Conservation (phyloP, 1,284 basidiomycete species). For the Violaceomyces palustris region DNA sequence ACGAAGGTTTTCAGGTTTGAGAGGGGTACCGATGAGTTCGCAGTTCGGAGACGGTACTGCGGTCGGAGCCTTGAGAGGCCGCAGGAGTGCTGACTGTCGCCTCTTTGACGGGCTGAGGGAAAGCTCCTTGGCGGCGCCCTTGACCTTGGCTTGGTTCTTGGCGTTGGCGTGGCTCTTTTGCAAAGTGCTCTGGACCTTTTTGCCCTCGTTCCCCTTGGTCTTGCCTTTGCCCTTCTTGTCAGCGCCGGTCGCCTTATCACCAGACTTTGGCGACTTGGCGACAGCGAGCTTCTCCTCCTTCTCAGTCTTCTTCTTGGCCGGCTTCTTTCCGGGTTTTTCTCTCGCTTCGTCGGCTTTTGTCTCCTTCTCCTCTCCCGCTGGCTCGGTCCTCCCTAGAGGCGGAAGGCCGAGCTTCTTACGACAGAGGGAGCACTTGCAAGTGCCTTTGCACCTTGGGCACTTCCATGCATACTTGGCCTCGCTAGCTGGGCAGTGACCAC, state of each 20-base stretch:
- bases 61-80: slow-evolving; percentile 19
- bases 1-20: slow-evolving; percentile 32
- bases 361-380: no score
- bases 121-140: not conserved
- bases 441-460: slow-evolving; percentile 22
- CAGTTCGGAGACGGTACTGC: slow-evolving; percentile 14
- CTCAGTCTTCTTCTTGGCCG: not conserved
- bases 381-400: no score
- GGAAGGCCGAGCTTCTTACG: slow-evolving; percentile 14
- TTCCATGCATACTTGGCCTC: slow-evolving; percentile 33
- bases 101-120: no score
- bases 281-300: slow-evolving; percentile 1
- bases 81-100: not conserved
- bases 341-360: no score
- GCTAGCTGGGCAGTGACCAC: slow-evolving; percentile 19
- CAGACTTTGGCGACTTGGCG: no score
- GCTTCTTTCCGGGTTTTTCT: no score
- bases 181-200: no score
- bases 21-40: slow-evolving; percentile 22
- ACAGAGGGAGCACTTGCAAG: slow-evolving; percentile 17
- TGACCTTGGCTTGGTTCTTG: slow-evolving; percentile 3
- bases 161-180: slow-evolving; percentile 6
- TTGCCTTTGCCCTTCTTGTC: slow-evolving; percentile 5
- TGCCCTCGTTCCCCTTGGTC: no score
- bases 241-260: no score